Percentiles rank a stretch among this genome's conserved stretches.
phyloP scores from a whole-genome alignment of 345 rosid species.

The Adansonia digitata region DNA sequence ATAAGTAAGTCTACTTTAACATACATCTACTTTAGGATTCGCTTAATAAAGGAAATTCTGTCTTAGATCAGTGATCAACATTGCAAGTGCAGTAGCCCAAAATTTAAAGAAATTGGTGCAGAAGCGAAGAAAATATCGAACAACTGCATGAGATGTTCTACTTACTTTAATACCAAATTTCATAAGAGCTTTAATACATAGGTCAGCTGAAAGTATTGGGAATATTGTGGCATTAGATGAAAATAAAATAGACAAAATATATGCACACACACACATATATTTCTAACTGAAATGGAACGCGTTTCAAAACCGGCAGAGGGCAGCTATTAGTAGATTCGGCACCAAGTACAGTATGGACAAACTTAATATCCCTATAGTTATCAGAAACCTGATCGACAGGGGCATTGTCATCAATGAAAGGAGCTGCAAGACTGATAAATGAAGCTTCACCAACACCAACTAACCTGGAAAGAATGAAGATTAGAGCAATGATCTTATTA shows the following conservation, averaged over 20 bases:
- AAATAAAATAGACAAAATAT: background rate
- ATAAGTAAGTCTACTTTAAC: background rate
- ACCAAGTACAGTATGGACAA: background rate
- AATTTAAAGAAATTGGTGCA: background rate
- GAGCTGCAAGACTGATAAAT: slow-evolving; percentile 95
- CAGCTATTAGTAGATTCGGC: background rate
- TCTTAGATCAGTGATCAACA: background rate
- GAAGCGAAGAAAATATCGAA: background rate
- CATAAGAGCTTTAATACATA: background rate
- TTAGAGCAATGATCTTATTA: background rate
- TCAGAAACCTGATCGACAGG: slow-evolving; percentile 62
- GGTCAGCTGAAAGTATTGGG: background rate
- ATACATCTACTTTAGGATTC: background rate
- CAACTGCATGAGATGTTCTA: background rate
- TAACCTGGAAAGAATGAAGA: slow-evolving; percentile 48
- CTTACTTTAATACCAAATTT: background rate
- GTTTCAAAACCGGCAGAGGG: background rate
- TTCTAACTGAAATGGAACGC: background rate
- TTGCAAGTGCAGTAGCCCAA: background rate
- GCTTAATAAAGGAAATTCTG: background rate
- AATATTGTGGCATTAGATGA: background rate
- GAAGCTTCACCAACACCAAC: slow-evolving; percentile 99
- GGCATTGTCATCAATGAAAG: slow-evolving; percentile 94
- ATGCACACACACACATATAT: background rate
- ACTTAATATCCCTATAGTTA: background rate